These are phyloP conservation scores for Colletotrichum destructivum DNA, from an alignment of 2,329 filamentous ascomycete species.

Conservation along the genomic window DNA sequence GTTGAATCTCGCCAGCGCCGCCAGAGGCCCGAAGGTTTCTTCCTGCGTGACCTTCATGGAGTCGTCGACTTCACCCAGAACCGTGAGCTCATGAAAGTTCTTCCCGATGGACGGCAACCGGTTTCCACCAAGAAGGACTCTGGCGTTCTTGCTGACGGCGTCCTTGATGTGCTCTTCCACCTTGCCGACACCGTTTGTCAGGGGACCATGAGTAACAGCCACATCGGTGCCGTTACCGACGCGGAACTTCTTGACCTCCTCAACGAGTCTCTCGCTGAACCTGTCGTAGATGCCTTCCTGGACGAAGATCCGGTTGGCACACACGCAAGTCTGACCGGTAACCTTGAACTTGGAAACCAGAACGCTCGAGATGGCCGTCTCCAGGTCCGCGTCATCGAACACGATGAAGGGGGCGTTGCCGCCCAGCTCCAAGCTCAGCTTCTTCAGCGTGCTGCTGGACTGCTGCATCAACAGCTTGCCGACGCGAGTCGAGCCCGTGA, in stretches of 20 bases:
- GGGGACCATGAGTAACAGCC: conserved; percentile 73
- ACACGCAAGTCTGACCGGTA: conserved; percentile 80
- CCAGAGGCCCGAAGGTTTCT: conserved; percentile 84
- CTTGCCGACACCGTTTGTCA: conserved; percentile 77
- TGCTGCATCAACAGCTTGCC: conserved; percentile 76
- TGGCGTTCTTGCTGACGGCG: conserved; percentile 62
- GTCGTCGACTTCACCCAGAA: conserved; percentile 77
- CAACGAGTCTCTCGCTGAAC: conserved; percentile 65
- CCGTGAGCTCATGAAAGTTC: conserved; percentile 81
- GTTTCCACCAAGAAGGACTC: conserved; percentile 73
- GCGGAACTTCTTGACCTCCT: conserved; percentile 64
- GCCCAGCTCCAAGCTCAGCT: conserved; percentile 81
- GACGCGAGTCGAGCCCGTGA: conserved; percentile 73
- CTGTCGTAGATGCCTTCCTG: conserved; percentile 72
- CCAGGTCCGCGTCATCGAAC: conserved; percentile 81
- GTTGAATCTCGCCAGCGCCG: conserved; percentile 78
- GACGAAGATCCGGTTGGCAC: conserved; percentile 69
- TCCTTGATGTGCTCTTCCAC: conserved; percentile 76
- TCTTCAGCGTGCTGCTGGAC: conserved; percentile 78
- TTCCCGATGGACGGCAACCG: conserved; percentile 73
- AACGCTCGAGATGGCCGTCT: conserved; percentile 75
- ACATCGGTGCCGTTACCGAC: conserved; percentile 53
- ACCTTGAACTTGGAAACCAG: conserved; percentile 80
- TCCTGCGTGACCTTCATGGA: conserved; percentile 78
- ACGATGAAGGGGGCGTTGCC: conserved; percentile 84